Conservation (phyloP, 768 basidiomycete species). For the Lanmaoa rubissima region DNA sequence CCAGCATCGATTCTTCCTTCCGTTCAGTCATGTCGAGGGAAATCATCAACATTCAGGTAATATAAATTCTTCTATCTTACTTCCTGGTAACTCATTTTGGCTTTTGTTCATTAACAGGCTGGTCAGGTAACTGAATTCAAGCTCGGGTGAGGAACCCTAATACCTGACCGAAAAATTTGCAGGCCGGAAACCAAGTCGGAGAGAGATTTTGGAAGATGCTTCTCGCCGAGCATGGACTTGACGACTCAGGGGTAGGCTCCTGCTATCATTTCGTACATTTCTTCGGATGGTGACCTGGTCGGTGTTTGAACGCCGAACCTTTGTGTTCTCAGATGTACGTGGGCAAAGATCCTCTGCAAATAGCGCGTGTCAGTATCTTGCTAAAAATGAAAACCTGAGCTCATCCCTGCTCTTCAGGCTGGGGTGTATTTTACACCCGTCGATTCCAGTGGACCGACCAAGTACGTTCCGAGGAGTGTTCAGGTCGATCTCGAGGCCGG, state of each 20-base stretch:
- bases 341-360: slow-evolving; percentile 72
- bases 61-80: slow-evolving; percentile 6
- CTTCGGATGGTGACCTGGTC: slow-evolving; percentile 16
- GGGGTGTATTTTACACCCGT: slow-evolving; percentile 83
- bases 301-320: slow-evolving; percentile 8
- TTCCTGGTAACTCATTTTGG: slow-evolving; percentile 5
- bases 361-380: slow-evolving; percentile 57
- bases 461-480: slow-evolving; percentile 88
- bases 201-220: slow-evolving; percentile 90
- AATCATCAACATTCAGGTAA: slow-evolving; percentile 79
- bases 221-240: slow-evolving; percentile 82
- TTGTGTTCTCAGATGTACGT: slow-evolving; percentile 51
- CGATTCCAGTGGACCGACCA: slow-evolving; percentile 46
- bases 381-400: neutral
- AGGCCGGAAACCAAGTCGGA: slow-evolving; percentile 79
- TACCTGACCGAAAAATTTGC: slow-evolving; percentile 19
- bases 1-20: slow-evolving; percentile 16
- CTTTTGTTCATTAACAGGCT: slow-evolving; percentile 40
- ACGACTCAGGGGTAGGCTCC: slow-evolving; percentile 57
- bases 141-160: slow-evolving; percentile 8
- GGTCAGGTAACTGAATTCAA: slow-evolving; percentile 54
- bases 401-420: slow-evolving; percentile 42
- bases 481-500: slow-evolving; percentile 90
- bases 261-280: slow-evolving; percentile 4
- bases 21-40: slow-evolving; percentile 60